These are phyloP conservation scores for Brassica hybrid DNA, from an alignment of 441 rosid genomes.

Conservation along the genomic window DNA sequence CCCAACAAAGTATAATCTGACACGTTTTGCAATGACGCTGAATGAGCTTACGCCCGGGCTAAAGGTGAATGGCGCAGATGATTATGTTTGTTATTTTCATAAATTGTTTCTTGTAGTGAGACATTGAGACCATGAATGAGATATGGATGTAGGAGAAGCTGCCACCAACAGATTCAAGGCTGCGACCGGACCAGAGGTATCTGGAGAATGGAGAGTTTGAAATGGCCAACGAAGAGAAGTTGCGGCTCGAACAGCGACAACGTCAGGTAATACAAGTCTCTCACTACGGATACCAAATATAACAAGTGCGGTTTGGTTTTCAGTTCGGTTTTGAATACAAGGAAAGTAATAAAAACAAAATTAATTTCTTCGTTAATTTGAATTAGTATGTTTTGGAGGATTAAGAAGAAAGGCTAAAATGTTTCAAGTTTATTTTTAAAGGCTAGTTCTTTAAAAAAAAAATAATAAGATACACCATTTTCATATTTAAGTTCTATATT, in stretches of 20 bases:
- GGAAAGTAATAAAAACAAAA: neutral
- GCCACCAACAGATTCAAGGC: constrained; percentile 72
- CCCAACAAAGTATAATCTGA: constrained; percentile 58
- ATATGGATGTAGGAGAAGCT: constrained; percentile 50
- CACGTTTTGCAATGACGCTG: constrained; percentile 63
- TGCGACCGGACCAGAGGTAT: constrained; percentile 64
- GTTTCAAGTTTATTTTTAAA: neutral
- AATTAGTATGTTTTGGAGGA: neutral
- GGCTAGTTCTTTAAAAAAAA: neutral
- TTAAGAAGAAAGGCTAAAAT: neutral
- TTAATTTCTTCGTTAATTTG: neutral
- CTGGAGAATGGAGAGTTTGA: constrained; percentile 65
- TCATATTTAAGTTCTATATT: neutral
- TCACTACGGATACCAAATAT: neutral
- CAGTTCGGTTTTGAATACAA: neutral
- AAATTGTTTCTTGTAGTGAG: neutral
- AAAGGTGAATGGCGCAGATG: constrained; percentile 44
- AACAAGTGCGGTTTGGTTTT: neutral
- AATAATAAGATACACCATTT: constrained; percentile 4
- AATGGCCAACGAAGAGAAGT: constrained; percentile 66
- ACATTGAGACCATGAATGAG: neutral
- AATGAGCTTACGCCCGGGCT: constrained; percentile 63
- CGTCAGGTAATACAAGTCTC: constrained; percentile 48
- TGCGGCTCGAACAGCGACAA: constrained; percentile 65
- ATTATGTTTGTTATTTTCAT: constrained; percentile 15